Percentiles rank a stretch among this genome's conserved stretches.
These are phyloP conservation scores for Citrus reticulata DNA, from an alignment of 345 rosid species.

Conservation along the genomic window DNA sequence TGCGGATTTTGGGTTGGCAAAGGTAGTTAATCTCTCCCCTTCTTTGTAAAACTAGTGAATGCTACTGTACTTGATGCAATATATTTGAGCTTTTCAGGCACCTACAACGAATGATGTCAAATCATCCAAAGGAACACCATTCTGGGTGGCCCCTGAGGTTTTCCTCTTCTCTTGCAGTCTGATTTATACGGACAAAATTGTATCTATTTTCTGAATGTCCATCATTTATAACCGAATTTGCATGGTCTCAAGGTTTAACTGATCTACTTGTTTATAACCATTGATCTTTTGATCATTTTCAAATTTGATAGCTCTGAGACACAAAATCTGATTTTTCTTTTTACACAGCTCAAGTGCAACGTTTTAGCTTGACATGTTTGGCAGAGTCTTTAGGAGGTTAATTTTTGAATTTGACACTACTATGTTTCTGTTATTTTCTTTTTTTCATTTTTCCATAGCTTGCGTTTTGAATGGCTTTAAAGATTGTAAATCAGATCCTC, in stretches of 20 bases:
- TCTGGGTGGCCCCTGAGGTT: constrained; percentile 99
- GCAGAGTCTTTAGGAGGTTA: background rate
- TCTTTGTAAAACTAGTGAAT: background rate
- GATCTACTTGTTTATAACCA: background rate
- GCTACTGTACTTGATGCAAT: background rate
- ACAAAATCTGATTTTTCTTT: background rate
- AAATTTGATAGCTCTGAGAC: background rate
- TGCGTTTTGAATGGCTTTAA: too few species aligned
- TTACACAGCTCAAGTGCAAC: too few species aligned
- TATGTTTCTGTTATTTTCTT: too few species aligned
- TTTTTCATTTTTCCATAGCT: too few species aligned
- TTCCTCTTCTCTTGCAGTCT: constrained; percentile 17
- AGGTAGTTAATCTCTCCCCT: constrained; percentile 39
- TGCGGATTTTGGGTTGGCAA: constrained; percentile 96
- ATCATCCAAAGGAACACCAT: constrained; percentile 77
- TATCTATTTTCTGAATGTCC: background rate
- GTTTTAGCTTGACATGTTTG: too few species aligned
- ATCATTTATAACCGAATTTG: background rate
- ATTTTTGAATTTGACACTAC: background rate
- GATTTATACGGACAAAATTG: background rate
- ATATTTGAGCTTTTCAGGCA: constrained; percentile 45
- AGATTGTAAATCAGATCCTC: too few species aligned
- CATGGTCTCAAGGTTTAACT: background rate
- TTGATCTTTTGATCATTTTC: background rate
- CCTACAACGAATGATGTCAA: constrained; percentile 66